Evolutionary conservation across 148 eudicot species (phyloP).

Genomic region (Euryodendron excelsum): DNA sequence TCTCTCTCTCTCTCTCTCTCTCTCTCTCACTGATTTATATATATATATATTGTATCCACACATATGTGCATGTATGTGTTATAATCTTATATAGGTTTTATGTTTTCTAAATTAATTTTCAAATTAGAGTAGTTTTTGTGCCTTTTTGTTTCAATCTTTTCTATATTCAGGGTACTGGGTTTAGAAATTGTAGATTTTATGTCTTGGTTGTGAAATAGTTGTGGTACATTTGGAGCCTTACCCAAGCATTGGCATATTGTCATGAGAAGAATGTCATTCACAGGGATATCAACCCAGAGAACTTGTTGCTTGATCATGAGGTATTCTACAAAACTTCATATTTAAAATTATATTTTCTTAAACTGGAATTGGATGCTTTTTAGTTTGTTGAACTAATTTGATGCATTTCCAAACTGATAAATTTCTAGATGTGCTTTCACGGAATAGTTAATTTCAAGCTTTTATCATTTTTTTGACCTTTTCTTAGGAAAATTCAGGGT

Average conservation of each 20-base stretch:
- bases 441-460: not conserved
- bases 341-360: not conserved
- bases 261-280: too few relatives aligned
- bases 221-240: conserved; percentile 74
- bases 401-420: not conserved
- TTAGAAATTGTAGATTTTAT: not conserved
- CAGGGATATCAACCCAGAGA: conserved; percentile 94
- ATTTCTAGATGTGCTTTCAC: not conserved
- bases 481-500: too few relatives aligned
- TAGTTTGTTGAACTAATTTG: not conserved
- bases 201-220: conserved; percentile 15
- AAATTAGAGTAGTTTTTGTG: not conserved
- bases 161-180: not conserved
- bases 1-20: too few relatives aligned
- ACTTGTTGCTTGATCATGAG: conserved; percentile 87
- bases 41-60: too few relatives aligned
- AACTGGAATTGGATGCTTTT: not conserved
- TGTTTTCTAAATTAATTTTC: not conserved
- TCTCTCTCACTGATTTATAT: too few relatives aligned
- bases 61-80: too few relatives aligned
- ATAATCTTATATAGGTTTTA: too few relatives aligned
- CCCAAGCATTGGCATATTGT: conserved; percentile 77
- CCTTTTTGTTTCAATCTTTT: not conserved
- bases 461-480: too few relatives aligned
- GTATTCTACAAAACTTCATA: conserved; percentile 26